Percentiles rank a stretch among this genome's conserved stretches.
phyloP scores from a whole-genome alignment of 768 basidiomycete genomes.

The Suillus subaureus region DNA sequence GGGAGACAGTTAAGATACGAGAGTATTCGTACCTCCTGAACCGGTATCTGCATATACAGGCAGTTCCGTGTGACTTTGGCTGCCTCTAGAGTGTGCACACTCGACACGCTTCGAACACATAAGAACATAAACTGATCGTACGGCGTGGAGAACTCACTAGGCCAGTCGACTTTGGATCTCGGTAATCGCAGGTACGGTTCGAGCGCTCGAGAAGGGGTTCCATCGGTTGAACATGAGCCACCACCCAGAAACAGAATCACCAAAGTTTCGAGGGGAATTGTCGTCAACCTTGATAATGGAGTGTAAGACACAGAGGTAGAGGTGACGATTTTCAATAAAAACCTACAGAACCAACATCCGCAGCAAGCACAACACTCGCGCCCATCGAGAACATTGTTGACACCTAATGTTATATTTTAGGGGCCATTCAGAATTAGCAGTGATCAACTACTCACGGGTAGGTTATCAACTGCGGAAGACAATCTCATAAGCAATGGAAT shows the following conservation, averaged over 20 bases:
- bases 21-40: slow-evolving; percentile 70
- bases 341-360: slow-evolving; percentile 87
- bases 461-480: slow-evolving; percentile 69
- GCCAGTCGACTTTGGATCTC: slow-evolving; percentile 94
- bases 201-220: slow-evolving; percentile 85
- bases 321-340: neutral
- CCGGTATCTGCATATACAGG: slow-evolving; percentile 93
- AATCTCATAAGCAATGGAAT: slow-evolving; percentile 16
- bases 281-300: slow-evolving; percentile 71
- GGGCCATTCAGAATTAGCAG: neutral
- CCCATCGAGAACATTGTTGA: slow-evolving; percentile 92
- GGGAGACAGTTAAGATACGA: neutral
- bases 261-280: slow-evolving; percentile 92
- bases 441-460: slow-evolving; percentile 60
- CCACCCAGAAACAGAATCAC: slow-evolving; percentile 95
- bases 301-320: slow-evolving; percentile 2
- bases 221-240: slow-evolving; percentile 92
- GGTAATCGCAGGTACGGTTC: slow-evolving; percentile 82
- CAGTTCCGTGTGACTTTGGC: slow-evolving; percentile 90
- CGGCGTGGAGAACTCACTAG: slow-evolving; percentile 64
- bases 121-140: slow-evolving; percentile 4
- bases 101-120: slow-evolving; percentile 72
- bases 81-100: slow-evolving; percentile 92
- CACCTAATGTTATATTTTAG: slow-evolving; percentile 51
- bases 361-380: slow-evolving; percentile 87